phyloP scores from a whole-genome alignment of 1,284 basidiomycete species.

The Boletellus dicymbophilus region DNA sequence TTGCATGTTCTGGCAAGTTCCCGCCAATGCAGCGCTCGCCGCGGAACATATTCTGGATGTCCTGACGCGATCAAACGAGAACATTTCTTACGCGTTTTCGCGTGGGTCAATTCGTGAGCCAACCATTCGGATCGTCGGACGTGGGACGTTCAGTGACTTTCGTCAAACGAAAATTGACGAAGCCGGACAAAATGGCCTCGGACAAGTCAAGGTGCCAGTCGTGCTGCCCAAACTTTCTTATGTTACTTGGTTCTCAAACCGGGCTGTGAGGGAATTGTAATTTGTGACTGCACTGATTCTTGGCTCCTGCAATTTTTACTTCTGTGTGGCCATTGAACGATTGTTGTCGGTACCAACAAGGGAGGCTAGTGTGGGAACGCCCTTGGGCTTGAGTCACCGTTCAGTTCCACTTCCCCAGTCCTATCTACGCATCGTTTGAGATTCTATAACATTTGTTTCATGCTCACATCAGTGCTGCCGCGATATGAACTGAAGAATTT shows the following conservation, averaged over 20 bases:
- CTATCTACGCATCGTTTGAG: too few relatives aligned
- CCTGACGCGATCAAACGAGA: slow-evolving; percentile 7
- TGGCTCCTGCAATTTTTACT: too few relatives aligned
- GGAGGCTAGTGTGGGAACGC: too few relatives aligned
- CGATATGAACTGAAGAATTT: too few relatives aligned
- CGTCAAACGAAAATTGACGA: slow-evolving; percentile 19
- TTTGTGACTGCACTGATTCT: neutral
- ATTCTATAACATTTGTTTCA: too few relatives aligned
- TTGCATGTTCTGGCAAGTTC: too few relatives aligned
- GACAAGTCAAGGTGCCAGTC: slow-evolving; percentile 22
- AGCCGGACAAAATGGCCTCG: slow-evolving; percentile 1
- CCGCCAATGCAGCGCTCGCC: neutral
- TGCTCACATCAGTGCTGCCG: too few relatives aligned
- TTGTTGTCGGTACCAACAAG: too few relatives aligned
- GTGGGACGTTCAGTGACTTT: slow-evolving; percentile 24
- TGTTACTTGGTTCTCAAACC: slow-evolving; percentile 7
- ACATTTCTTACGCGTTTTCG: neutral
- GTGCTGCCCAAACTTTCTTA: slow-evolving; percentile 10
- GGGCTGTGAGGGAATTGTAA: slow-evolving; percentile 16
- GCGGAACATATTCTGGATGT: slow-evolving; percentile 4
- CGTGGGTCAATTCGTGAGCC: slow-evolving; percentile 4
- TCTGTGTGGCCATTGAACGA: too few relatives aligned
- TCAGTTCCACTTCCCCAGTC: too few relatives aligned
- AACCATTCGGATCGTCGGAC: slow-evolving; percentile 15
- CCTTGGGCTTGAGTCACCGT: too few relatives aligned